Evolutionary conservation across 2,329 filamentous ascomycete genomes (phyloP), one percentile per base, ranked within the genome.

Genomic region (Pyrenophora tritici-repentis): DNA sequence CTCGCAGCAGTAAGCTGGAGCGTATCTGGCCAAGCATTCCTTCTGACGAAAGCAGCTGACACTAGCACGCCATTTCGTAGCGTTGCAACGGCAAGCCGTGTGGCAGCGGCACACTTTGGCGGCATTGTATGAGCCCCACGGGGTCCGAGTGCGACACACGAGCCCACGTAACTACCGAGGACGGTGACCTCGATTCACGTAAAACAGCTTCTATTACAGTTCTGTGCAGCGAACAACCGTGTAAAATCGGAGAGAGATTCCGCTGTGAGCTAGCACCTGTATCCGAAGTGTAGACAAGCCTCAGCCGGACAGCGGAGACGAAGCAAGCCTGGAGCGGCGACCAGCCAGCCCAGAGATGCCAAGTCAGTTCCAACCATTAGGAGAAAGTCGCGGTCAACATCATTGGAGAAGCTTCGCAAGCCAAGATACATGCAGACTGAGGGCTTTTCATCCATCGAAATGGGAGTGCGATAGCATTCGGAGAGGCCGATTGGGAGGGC

Each of bases 391-490:
- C 47, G 51, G 31, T n/a, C 18, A 36, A 48, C 34, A 45, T 56
- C 45, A 68, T 70, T 71, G 65, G 68, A 63, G 58, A 59, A 56
- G 36, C 34, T 39, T 31, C 32, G 22, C 13, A 32, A 49, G 66
- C 65, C 65, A 71, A 71, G 66, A 57, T 44, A n/a, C 36, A 45
- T 49, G 55, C 56, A 65, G 52, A 47, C 61, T 55, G 61, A 61
- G 46, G 47, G 53, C 47, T 52, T 46, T 41, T 42, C 22, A 46
- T 47, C 48, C 36, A 39, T 46, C 33, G 38, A 53, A 35, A 22
- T 52, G 39, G 42, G 12, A 24, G 10, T 37, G n/a, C 34, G 33
- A 46, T 3, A 38, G 22, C 42, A 42, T 53, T 62, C 64, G 63
- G 65, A 31, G 61, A 58, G 52, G 41, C 63, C 63, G 66, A 67